Percentiles rank a stretch among this genome's conserved stretches.
Evolutionary conservation across 176 grass and related monocot genomes (phyloP).

Genomic region (Calamus simplicifolius): DNA sequence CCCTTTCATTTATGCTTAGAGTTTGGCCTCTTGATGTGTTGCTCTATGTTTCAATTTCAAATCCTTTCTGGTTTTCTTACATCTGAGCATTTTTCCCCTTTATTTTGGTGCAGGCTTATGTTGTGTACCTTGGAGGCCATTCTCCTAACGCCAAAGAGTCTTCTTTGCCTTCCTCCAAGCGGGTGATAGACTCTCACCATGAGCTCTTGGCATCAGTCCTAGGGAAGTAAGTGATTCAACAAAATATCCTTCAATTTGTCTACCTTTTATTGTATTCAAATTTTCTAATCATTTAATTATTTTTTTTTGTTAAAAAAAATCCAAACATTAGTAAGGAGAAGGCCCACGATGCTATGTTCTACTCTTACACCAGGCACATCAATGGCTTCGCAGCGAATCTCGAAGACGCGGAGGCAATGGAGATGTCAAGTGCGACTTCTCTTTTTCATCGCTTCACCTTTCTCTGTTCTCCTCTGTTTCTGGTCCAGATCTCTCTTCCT

Average conservation of each 20-base stretch:
- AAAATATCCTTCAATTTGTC: neutral
- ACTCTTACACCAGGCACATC: slow-evolving; percentile 75
- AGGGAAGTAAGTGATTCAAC: slow-evolving; percentile 35
- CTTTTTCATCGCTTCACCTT: neutral
- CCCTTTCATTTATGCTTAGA: neutral
- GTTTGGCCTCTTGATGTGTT: neutral
- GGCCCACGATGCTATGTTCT: slow-evolving; percentile 54
- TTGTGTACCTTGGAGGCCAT: slow-evolving; percentile 74
- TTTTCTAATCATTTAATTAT: neutral
- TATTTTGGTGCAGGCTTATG: slow-evolving; percentile 27
- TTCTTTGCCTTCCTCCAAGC: slow-evolving; percentile 13
- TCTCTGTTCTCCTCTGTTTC: too few relatives aligned
- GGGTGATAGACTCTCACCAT: slow-evolving; percentile 35
- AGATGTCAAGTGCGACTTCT: slow-evolving; percentile 39
- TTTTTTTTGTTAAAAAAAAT: neutral
- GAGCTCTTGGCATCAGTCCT: slow-evolving; percentile 53
- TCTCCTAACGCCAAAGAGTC: slow-evolving; percentile 1
- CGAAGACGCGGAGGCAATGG: slow-evolving; percentile 27
- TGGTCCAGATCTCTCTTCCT: too few relatives aligned
- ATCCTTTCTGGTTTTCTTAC: too few relatives aligned
- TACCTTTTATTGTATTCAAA: neutral
- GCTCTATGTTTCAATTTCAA: too few relatives aligned
- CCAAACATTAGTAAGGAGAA: slow-evolving; percentile 12
- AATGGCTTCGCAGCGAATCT: slow-evolving; percentile 74
- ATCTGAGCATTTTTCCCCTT: too few relatives aligned